A percentile compares a stretch with the other conserved stretches of the same genome.
Conservation (phyloP, 2,329 filamentous ascomycete species). For the Blastomyces gilchristii region DNA sequence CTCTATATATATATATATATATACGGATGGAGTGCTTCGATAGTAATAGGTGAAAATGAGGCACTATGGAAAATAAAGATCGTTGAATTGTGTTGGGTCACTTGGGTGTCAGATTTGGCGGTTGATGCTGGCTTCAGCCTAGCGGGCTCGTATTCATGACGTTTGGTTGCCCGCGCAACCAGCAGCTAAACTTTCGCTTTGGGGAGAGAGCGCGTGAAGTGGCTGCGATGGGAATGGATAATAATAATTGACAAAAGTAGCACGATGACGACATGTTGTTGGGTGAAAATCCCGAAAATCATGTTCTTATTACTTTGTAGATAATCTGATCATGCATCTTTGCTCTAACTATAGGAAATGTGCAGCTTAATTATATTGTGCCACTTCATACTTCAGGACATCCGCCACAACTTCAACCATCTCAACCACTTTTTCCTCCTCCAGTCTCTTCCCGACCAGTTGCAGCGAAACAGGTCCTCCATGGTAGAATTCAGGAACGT, state of each 20-base stretch:
- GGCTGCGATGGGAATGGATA: no score
- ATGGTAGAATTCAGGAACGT: constrained; percentile 23
- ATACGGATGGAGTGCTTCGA: neutral
- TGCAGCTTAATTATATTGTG: neutral
- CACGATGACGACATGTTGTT: no score
- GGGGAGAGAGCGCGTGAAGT: neutral
- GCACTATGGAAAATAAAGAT: no score
- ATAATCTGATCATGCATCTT: no score
- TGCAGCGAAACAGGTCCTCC: constrained; percentile 24
- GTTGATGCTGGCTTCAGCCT: neutral
- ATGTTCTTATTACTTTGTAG: neutral
- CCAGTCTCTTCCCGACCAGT: constrained; percentile 20
- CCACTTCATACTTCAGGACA: constrained; percentile 9
- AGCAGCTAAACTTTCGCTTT: neutral
- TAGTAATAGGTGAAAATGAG: no score
- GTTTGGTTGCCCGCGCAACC: constrained; percentile 1
- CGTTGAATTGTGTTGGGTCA: neutral
- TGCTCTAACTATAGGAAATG: no score
- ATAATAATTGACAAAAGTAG: no score
- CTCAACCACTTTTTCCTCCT: constrained; percentile 28
- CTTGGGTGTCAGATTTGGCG: no score
- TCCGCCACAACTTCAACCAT: constrained; percentile 30
- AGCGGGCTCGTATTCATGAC: neutral
- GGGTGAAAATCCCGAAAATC: neutral
- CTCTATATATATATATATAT: no score